A percentile compares a stretch with the other conserved stretches of the same genome.
Evolutionary conservation across 139 green algal genomes (phyloP).

Genomic region (Picochlorum costavermella): DNA sequence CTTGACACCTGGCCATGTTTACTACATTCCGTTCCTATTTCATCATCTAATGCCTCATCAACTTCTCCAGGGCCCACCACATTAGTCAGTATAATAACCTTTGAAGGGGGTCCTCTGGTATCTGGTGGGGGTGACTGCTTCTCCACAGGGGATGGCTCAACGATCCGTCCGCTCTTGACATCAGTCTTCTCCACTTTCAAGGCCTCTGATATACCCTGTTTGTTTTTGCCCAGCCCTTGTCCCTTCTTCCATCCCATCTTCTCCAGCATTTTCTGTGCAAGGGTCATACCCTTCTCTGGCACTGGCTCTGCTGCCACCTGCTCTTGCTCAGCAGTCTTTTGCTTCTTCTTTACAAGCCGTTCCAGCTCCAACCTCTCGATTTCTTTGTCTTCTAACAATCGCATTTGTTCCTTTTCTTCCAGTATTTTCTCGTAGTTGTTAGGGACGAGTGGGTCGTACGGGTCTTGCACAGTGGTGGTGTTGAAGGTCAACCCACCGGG

Average conservation of each 20-base stretch:
- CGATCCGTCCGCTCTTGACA: constrained; percentile 18
- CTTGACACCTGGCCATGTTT: constrained; percentile 74
- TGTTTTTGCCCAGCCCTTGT: constrained; percentile 58
- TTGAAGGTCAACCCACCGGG: not conserved
- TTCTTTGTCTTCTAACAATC: constrained; percentile 60
- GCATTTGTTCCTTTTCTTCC: constrained; percentile 20
- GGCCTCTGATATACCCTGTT: constrained; percentile 80
- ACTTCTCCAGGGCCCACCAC: constrained; percentile 83
- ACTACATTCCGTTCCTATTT: constrained; percentile 79
- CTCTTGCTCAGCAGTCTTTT: not conserved
- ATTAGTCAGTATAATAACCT: constrained; percentile 60
- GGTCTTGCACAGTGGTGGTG: constrained; percentile 32
- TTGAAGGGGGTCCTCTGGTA: constrained; percentile 29
- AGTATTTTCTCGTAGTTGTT: constrained; percentile 84
- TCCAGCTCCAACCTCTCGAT: constrained; percentile 47
- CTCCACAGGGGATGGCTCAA: not conserved
- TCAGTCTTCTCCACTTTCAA: constrained; percentile 64
- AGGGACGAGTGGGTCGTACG: constrained; percentile 83
- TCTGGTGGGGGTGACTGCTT: not conserved
- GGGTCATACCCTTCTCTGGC: constrained; percentile 25
- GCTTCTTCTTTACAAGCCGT: not conserved
- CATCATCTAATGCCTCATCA: constrained; percentile 83
- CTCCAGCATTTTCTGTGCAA: constrained; percentile 78
- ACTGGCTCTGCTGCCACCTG: not conserved
- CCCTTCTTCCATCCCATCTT: constrained; percentile 96